Evolutionary conservation across 805 yeast species (phyloP).

Genomic region (Suhomyces kilbournensis): DNA sequence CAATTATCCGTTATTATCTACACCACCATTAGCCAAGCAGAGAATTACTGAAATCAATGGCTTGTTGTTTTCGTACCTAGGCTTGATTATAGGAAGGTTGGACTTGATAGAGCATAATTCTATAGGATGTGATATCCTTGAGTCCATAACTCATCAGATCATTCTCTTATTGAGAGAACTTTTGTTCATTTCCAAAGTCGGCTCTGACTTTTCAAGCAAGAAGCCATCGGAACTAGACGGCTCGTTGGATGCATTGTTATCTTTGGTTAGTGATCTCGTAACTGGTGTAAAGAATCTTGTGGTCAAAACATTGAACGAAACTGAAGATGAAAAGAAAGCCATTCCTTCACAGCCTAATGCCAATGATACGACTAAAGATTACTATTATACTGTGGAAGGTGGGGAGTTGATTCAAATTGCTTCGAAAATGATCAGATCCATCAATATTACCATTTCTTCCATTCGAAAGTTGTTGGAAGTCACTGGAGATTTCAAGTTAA

Average conservation of each 20-base stretch:
- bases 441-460: slow-evolving; percentile 46
- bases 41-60: slow-evolving; percentile 65
- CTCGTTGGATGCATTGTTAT: slow-evolving; percentile 55
- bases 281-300: slow-evolving; percentile 63
- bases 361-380: slow-evolving; percentile 17
- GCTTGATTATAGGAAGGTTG: slow-evolving; percentile 68
- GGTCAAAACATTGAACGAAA: slow-evolving; percentile 47
- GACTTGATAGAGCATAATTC: slow-evolving; percentile 75
- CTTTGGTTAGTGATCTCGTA: slow-evolving; percentile 63
- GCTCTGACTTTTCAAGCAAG: slow-evolving; percentile 37
- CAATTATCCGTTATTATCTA: slow-evolving; percentile 43
- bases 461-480: slow-evolving; percentile 51
- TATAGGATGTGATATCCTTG: slow-evolving; percentile 65
- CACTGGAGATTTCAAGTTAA: slow-evolving; percentile 66
- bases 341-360: background rate
- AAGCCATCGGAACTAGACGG: slow-evolving; percentile 43
- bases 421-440: slow-evolving; percentile 56
- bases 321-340: slow-evolving; percentile 27
- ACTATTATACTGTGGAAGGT: slow-evolving; percentile 65
- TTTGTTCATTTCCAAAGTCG: slow-evolving; percentile 54
- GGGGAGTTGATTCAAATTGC: slow-evolving; percentile 58
- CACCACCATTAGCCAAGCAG: slow-evolving; percentile 60
- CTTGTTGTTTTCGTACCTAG: slow-evolving; percentile 57
- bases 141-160: slow-evolving; percentile 64
- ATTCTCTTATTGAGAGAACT: slow-evolving; percentile 63